A percentile compares a stretch with the other conserved stretches of the same genome.
These are phyloP conservation scores for Arthrobotrys conoides DNA, from an alignment of 2,329 filamentous ascomycete genomes.

Conservation along the genomic window DNA sequence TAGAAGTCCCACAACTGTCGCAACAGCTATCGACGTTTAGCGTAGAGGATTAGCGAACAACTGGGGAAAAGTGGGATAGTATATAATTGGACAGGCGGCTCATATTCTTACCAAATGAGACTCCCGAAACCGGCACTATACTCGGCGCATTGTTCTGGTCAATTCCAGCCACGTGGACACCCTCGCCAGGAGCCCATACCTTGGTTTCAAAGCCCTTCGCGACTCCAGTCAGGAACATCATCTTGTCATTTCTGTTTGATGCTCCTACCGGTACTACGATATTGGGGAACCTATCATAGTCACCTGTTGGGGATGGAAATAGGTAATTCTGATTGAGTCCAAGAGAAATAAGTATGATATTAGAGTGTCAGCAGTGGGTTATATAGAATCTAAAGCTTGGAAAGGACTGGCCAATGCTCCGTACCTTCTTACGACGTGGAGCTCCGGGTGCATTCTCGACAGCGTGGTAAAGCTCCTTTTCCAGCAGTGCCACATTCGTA, in stretches of 20 bases:
- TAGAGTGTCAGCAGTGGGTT: too few relatives aligned
- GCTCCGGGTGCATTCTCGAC: too few relatives aligned
- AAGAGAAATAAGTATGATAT: not conserved
- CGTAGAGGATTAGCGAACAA: not conserved
- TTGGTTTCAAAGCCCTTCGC: not conserved
- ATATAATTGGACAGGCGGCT: not conserved
- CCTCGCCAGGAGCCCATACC: not conserved
- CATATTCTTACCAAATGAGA: constrained; percentile 1
- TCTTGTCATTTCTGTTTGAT: not conserved
- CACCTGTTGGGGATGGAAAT: not conserved
- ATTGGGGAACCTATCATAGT: not conserved
- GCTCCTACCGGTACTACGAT: not conserved
- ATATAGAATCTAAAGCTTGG: too few relatives aligned
- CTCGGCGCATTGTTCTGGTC: not conserved
- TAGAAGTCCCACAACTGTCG: not conserved
- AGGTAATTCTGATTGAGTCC: not conserved
- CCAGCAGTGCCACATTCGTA: not conserved
- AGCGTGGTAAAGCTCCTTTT: too few relatives aligned
- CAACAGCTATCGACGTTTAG: constrained; percentile 30
- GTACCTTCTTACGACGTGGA: too few relatives aligned
- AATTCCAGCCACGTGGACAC: not conserved
- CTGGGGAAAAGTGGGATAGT: not conserved
- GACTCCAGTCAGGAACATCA: not conserved
- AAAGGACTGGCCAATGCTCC: too few relatives aligned
- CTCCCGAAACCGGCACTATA: not conserved